phyloP scores from a whole-genome alignment of 106 monocot species.

The Dioscorea dumetorum region DNA sequence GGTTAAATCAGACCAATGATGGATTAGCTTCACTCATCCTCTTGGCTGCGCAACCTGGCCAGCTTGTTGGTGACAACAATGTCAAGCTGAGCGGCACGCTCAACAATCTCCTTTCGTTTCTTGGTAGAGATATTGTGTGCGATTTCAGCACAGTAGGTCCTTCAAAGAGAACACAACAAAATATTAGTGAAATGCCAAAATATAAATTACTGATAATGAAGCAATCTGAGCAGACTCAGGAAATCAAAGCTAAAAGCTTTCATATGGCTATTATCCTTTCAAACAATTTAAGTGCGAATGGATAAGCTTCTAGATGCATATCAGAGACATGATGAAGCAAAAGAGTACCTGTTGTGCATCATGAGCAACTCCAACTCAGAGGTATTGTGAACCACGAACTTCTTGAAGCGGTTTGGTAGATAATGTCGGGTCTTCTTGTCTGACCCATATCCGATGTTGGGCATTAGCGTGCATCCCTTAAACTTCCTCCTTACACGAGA shows the following conservation, averaged over 20 bases:
- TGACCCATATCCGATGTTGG: constrained; percentile 53
- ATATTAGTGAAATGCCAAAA: neutral
- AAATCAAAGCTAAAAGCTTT: neutral
- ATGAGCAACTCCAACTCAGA: constrained; percentile 39
- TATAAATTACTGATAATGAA: neutral
- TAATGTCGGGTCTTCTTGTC: constrained; percentile 44
- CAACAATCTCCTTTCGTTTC: constrained; percentile 63
- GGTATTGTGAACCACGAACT: constrained; percentile 36
- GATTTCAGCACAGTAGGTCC: constrained; percentile 69
- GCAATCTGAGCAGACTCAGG: neutral
- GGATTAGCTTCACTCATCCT: constrained; percentile 44
- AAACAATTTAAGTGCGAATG: neutral
- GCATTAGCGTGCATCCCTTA: constrained; percentile 51
- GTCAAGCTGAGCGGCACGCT: constrained; percentile 62
- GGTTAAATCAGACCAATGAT: neutral
- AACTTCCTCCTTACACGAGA: constrained; percentile 57
- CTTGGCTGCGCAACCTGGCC: constrained; percentile 62
- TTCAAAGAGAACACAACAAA: neutral
- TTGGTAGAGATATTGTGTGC: constrained; percentile 58
- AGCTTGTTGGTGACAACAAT: constrained; percentile 68
- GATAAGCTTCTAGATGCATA: neutral
- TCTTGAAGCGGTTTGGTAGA: constrained; percentile 35
- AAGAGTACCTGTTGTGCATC: constrained; percentile 46
- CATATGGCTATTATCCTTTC: no score
- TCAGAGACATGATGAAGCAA: neutral